A percentile compares a stretch with the other conserved stretches of the same genome.
phyloP scores from a whole-genome alignment of 2,329 filamentous ascomycete species.

The Fusarium oxysporum region DNA sequence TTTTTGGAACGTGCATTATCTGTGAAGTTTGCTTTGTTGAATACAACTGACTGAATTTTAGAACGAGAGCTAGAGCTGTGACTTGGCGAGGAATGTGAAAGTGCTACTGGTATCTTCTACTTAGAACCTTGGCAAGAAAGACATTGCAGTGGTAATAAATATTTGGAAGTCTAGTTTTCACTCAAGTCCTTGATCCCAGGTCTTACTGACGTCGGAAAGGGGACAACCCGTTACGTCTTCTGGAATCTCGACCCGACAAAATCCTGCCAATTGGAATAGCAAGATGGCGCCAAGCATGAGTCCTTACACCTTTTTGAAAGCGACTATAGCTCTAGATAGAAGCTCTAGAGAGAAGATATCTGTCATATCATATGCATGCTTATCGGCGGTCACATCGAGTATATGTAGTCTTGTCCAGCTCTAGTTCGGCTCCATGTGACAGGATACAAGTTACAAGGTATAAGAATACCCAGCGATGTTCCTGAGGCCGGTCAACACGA shows the following conservation, averaged over 20 bases:
- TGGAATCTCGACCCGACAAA: neutral
- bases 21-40: accelerated
- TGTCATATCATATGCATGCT: too few species aligned
- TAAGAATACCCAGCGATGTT: too few species aligned
- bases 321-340: too few species aligned
- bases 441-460: too few species aligned
- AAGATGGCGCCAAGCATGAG: neutral
- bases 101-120: accelerated
- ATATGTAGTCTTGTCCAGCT: too few species aligned
- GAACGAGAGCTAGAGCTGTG: accelerated
- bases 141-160: accelerated
- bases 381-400: too few species aligned
- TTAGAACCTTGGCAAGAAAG: neutral
- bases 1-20: accelerated
- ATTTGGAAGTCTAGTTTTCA: neutral
- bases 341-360: too few species aligned
- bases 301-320: too few species aligned
- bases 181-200: neutral
- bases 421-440: too few species aligned
- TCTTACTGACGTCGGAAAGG: neutral
- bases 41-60: accelerated
- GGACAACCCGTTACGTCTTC: neutral
- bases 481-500: too few species aligned
- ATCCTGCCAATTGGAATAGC: neutral
- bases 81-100: neutral